Conservation (phyloP, 371 early-diverging fungal genomes). For the Batkoa obscura region DNA sequence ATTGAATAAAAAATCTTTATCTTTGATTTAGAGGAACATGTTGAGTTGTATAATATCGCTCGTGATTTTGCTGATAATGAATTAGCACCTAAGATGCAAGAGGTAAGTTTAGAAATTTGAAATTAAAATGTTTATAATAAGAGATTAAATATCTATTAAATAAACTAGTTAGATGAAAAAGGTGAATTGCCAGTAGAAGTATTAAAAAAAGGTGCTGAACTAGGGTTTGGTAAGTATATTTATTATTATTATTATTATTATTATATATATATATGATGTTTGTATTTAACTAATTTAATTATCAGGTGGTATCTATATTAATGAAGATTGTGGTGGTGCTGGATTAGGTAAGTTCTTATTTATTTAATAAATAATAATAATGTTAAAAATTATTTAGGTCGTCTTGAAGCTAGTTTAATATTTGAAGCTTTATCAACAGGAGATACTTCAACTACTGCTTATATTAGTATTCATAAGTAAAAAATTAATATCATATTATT, state of each 20-base stretch:
- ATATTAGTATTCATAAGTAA: constrained; percentile 35
- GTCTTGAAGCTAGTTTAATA: constrained; percentile 25
- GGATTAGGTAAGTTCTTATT: constrained; percentile 12
- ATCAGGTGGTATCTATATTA: constrained; percentile 14
- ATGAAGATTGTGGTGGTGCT: constrained; percentile 20
- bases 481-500: not conserved
- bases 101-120: constrained; percentile 9
- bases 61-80: constrained; percentile 26
- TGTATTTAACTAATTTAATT: not conserved
- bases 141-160: too few relatives aligned
- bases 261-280: not conserved
- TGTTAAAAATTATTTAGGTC: constrained; percentile 2
- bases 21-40: constrained; percentile 15
- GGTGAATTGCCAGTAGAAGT: constrained; percentile 23
- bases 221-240: constrained; percentile 29
- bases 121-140: not conserved
- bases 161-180: constrained; percentile 22
- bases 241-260: not conserved
- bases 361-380: not conserved
- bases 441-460: constrained; percentile 35
- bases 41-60: constrained; percentile 20
- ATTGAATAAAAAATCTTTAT: too few relatives aligned
- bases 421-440: constrained; percentile 36
- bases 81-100: constrained; percentile 27
- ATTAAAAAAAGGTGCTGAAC: constrained; percentile 23